Evolutionary conservation across 352 stramenopile genomes (phyloP).

Genomic region (Pythium oligandrum): DNA sequence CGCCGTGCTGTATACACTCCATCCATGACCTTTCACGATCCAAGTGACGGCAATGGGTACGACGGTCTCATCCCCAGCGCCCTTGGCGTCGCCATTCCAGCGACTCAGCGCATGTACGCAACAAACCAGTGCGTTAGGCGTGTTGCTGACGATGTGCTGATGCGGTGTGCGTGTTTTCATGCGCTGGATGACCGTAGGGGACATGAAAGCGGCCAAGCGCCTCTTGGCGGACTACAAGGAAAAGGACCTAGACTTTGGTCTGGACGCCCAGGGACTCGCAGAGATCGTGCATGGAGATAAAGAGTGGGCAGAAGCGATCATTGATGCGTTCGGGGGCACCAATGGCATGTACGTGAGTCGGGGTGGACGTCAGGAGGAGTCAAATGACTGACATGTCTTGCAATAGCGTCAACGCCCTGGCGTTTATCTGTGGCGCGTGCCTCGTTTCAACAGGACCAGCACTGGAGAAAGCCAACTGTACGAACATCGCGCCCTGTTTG

Average conservation of each 20-base stretch:
- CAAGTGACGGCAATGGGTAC: slow-evolving; percentile 40
- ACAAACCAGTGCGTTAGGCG: not conserved
- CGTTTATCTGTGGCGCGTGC: slow-evolving; percentile 54
- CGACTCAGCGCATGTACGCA: slow-evolving; percentile 47
- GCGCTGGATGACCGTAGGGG: slow-evolving; percentile 23
- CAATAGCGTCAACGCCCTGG: slow-evolving; percentile 54
- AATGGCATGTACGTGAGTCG: slow-evolving; percentile 54
- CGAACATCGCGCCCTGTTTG: not conserved
- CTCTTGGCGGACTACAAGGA: slow-evolving; percentile 67
- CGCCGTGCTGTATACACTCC: too few species aligned
- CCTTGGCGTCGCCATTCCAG: slow-evolving; percentile 40
- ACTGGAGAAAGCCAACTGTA: slow-evolving; percentile 52
- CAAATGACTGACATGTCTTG: too few species aligned
- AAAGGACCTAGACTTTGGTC: slow-evolving; percentile 68
- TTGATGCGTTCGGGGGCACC: slow-evolving; percentile 47
- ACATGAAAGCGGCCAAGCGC: slow-evolving; percentile 39
- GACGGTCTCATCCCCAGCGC: slow-evolving; percentile 31
- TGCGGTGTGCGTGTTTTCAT: too few species aligned
- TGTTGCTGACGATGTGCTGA: not conserved
- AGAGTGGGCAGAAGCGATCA: slow-evolving; percentile 45
- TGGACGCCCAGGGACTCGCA: slow-evolving; percentile 43
- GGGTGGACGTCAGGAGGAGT: not conserved
- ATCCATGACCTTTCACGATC: slow-evolving; percentile 8
- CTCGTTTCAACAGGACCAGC: slow-evolving; percentile 37
- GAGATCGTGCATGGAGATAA: slow-evolving; percentile 47